These are phyloP conservation scores for Pseudocercospora ulei DNA, from an alignment of 2,329 filamentous ascomycete genomes.

Conservation along the genomic window DNA sequence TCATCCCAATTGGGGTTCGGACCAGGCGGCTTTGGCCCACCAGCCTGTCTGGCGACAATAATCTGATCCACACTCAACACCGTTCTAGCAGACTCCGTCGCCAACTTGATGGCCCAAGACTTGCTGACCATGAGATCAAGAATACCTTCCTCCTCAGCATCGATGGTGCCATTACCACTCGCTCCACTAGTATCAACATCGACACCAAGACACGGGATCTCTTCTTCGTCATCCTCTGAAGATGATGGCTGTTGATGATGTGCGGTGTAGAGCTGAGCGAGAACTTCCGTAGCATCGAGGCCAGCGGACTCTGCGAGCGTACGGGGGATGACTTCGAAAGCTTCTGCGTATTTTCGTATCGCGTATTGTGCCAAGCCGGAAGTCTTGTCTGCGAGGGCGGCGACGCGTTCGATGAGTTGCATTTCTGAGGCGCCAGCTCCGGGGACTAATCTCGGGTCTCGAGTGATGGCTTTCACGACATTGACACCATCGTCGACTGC, in stretches of 20 bases:
- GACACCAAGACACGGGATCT: constrained; percentile 82
- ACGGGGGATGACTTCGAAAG: constrained; percentile 91
- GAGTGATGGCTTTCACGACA: constrained; percentile 95
- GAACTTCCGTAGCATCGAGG: constrained; percentile 90
- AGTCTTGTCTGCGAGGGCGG: constrained; percentile 81
- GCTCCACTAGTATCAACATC: constrained; percentile 83
- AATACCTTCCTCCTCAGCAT: constrained; percentile 79
- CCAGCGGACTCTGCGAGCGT: constrained; percentile 91
- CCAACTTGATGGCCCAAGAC: constrained; percentile 93
- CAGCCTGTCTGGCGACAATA: constrained; percentile 93
- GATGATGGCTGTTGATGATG: constrained; percentile 43
- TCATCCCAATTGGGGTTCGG: constrained; percentile 76
- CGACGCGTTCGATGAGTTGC: constrained; percentile 85
- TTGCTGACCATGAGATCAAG: constrained; percentile 86
- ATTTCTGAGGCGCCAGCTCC: constrained; percentile 92
- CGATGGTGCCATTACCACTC: constrained; percentile 74
- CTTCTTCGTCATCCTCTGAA: constrained; percentile 51
- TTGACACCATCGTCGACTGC: constrained; percentile 98
- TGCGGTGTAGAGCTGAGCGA: constrained; percentile 84
- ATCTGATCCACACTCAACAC: constrained; percentile 97
- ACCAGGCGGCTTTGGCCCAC: constrained; percentile 90
- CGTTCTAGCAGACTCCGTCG: constrained; percentile 86
- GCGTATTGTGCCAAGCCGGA: constrained; percentile 89
- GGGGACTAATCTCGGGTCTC: constrained; percentile 80
- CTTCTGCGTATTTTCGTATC: constrained; percentile 94